phyloP scores from a whole-genome alignment of 768 basidiomycete genomes.

The Hortiboletus flavorubellus region DNA sequence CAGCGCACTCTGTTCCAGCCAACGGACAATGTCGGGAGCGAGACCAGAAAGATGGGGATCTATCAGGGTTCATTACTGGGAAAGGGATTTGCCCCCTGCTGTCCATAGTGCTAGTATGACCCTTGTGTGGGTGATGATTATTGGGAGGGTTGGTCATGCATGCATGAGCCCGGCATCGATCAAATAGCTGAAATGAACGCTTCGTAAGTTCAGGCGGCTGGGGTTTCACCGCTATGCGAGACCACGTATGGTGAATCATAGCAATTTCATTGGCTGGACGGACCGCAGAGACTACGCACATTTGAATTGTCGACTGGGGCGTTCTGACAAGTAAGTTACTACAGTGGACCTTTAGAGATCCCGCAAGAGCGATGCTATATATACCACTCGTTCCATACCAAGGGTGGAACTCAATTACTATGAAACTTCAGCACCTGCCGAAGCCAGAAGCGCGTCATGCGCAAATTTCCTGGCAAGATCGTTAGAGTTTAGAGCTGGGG shows the following conservation, averaged over 20 bases:
- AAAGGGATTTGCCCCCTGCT: background rate
- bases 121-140: background rate
- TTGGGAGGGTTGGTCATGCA: background rate
- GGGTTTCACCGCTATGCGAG: too few relatives aligned
- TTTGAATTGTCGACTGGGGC: background rate
- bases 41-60: background rate
- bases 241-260: too few relatives aligned
- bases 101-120: background rate
- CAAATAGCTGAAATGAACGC: too few relatives aligned
- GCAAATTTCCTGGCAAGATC: conserved; percentile 9
- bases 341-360: conserved; percentile 3
- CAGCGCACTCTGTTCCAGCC: background rate
- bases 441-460: conserved; percentile 2
- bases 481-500: conserved; percentile 4
- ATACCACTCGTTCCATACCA: background rate
- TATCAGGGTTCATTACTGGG: background rate
- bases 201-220: too few relatives aligned
- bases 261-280: background rate
- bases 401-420: background rate
- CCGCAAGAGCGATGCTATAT: background rate
- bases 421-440: conserved; percentile 2
- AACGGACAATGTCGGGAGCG: conserved; percentile 2
- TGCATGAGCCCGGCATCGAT: background rate
- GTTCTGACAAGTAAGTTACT: background rate
- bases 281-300: background rate